Conservation (phyloP, 2,329 filamentous ascomycete species). For the Ceratocystis ficicola region DNA sequence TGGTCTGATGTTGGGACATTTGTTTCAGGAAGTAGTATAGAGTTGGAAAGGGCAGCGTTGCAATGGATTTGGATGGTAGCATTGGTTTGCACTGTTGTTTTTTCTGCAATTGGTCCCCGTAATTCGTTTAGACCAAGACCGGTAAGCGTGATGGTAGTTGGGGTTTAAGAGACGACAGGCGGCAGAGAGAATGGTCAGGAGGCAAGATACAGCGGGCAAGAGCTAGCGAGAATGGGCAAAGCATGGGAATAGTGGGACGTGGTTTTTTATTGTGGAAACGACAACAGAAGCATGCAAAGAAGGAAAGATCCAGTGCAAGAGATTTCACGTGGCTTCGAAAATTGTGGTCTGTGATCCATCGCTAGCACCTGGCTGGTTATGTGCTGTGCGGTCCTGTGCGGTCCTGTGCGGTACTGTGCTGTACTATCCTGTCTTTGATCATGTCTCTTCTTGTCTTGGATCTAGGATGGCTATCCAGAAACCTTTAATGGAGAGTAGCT, state of each 20-base stretch:
- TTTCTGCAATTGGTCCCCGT: neutral
- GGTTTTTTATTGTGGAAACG: too few species aligned
- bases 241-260: too few species aligned
- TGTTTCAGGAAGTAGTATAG: slow-evolving; percentile 1
- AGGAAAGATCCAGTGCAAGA: too few species aligned
- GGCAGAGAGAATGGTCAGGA: neutral
- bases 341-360: too few species aligned
- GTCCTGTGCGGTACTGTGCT: neutral
- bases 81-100: neutral
- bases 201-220: neutral
- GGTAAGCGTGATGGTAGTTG: neutral
- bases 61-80: slow-evolving; percentile 3
- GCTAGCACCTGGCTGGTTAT: too few species aligned
- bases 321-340: too few species aligned
- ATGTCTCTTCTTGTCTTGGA: neutral
- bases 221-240: too few species aligned
- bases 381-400: neutral
- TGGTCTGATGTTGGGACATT: slow-evolving; percentile 5
- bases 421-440: neutral
- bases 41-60: slow-evolving; percentile 8
- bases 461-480: neutral
- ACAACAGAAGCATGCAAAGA: too few species aligned
- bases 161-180: neutral
- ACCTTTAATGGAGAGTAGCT: neutral
- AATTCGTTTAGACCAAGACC: neutral